Evolutionary conservation across 2,329 filamentous ascomycete genomes (phyloP).

Genomic region (Davidsoniella virescens): DNA sequence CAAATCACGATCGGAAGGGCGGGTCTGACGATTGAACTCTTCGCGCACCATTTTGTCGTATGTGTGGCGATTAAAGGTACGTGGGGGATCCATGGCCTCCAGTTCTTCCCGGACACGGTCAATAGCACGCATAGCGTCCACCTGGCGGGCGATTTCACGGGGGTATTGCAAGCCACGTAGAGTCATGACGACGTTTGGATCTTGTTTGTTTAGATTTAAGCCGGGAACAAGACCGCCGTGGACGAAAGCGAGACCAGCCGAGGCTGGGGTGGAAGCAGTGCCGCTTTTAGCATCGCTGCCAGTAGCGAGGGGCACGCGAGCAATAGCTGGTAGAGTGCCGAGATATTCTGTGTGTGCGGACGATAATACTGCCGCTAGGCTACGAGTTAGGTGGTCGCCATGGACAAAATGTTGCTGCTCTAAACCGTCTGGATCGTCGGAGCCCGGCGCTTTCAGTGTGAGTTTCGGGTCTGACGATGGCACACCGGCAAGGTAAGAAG

Average conservation of each 20-base stretch:
- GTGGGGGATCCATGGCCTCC: neutral
- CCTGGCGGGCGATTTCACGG: constrained; percentile 22
- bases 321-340: constrained; percentile 56
- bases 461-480: constrained; percentile 17
- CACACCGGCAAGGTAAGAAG: constrained; percentile 25
- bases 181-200: constrained; percentile 76
- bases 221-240: constrained; percentile 77
- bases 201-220: constrained; percentile 49
- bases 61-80: constrained; percentile 7
- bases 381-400: constrained; percentile 28
- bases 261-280: constrained; percentile 28
- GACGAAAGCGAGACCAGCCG: constrained; percentile 43
- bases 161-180: constrained; percentile 64
- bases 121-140: constrained; percentile 16
- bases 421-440: constrained; percentile 18
- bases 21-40: constrained; percentile 7
- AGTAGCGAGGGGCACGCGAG: constrained; percentile 32
- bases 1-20: constrained; percentile 19
- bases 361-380: constrained; percentile 36
- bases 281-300: constrained; percentile 23
- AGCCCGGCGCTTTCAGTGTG: constrained; percentile 15
- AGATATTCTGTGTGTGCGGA: constrained; percentile 53
- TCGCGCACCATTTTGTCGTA: constrained; percentile 11
- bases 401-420: constrained; percentile 18
- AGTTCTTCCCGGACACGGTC: constrained; percentile 14